Evolutionary conservation across 1,139 yeast genomes (phyloP).

Genomic region (Saccharomycopsis hybrid): DNA sequence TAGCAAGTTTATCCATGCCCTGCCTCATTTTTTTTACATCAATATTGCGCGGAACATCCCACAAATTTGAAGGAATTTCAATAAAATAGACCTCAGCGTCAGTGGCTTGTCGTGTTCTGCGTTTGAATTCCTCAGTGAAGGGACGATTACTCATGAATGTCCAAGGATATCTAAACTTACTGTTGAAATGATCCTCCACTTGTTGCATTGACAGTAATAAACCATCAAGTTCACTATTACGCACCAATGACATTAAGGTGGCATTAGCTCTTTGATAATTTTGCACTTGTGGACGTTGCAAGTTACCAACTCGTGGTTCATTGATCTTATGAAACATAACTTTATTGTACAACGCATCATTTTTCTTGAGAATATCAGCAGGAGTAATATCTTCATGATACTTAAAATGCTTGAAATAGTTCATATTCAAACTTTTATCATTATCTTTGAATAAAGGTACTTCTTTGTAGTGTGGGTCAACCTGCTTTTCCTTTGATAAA

Average conservation of each 20-base stretch:
- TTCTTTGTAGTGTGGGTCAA: conserved; percentile 15
- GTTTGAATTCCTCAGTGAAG: conserved; percentile 52
- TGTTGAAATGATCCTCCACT: conserved; percentile 61
- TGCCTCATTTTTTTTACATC: conserved; percentile 38
- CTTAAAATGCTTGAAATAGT: conserved; percentile 18
- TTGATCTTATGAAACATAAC: conserved; percentile 27
- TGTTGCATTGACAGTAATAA: conserved; percentile 48
- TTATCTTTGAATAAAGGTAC: conserved; percentile 7
- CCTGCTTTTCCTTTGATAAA: conserved; percentile 5
- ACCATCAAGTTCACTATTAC: conserved; percentile 51
- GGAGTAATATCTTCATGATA: conserved; percentile 20
- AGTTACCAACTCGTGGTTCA: conserved; percentile 44
- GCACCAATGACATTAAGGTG: conserved; percentile 62
- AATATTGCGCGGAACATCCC: conserved; percentile 61
- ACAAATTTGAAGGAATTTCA: conserved; percentile 43
- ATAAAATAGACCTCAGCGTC: conserved; percentile 55
- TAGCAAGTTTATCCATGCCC: conserved; percentile 37
- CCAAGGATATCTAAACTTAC: conserved; percentile 70
- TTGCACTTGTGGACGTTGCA: conserved; percentile 23
- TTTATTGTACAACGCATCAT: conserved; percentile 19
- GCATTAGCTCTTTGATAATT: conserved; percentile 44
- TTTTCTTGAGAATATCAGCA: conserved; percentile 21
- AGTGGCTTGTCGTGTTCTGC: conserved; percentile 24
- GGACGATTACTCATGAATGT: conserved; percentile 70
- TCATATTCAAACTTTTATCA: conserved; percentile 15